phyloP scores from a whole-genome alignment of 306 rosid species.

The Prunus salicina region DNA sequence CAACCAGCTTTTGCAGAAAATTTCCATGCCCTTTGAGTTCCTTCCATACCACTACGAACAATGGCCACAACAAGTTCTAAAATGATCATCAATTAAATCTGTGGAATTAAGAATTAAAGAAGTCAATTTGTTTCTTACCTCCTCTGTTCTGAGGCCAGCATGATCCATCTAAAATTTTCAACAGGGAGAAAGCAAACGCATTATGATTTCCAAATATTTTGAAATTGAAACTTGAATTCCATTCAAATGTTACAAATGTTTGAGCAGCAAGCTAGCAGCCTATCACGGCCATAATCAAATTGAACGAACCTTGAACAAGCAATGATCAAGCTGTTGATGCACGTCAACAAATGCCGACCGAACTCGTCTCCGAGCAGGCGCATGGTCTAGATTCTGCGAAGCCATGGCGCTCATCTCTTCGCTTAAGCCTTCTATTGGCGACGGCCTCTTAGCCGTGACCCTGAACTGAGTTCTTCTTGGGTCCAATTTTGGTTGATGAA shows the following conservation, averaged over 20 bases:
- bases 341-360: conserved; percentile 53
- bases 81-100: neutral
- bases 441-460: conserved; percentile 32
- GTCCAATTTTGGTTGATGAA: conserved; percentile 1
- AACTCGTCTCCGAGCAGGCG: conserved; percentile 57
- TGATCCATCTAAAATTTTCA: conserved; percentile 47
- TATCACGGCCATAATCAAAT: neutral
- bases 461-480: conserved; percentile 11
- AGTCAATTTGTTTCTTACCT: conserved; percentile 38
- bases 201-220: neutral
- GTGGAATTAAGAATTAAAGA: conserved; percentile 7
- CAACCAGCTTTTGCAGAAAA: conserved; percentile 78
- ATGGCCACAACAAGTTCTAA: neutral
- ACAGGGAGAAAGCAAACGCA: neutral
- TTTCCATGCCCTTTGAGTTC: conserved; percentile 67
- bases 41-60: conserved; percentile 48
- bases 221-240: neutral
- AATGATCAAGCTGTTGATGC: conserved; percentile 63
- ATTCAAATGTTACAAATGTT: neutral
- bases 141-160: conserved; percentile 58
- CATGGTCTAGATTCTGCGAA: conserved; percentile 58
- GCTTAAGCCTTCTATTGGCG: conserved; percentile 46
- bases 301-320: conserved; percentile 58
- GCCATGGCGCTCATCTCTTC: conserved; percentile 56
- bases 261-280: too few species aligned